Base-by-base conservation (phyloP, 352 stramenopile species). In the Phytophthora capsici region DNA sequence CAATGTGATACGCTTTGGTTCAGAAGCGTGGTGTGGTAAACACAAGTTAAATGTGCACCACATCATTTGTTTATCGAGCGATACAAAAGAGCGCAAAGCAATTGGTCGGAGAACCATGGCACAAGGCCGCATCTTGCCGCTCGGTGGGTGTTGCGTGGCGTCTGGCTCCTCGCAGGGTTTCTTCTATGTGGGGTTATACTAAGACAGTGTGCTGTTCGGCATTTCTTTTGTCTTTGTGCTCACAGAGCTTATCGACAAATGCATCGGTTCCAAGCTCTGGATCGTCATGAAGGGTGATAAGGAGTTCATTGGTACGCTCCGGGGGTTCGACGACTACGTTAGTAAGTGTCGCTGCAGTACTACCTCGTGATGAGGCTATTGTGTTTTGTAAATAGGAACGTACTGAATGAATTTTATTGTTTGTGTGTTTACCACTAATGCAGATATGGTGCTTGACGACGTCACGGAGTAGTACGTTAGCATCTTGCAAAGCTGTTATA, bases 221-320 rank as follows among this genome's bases (percentile, higher is more conserved):
- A 8, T 45, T 5, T 60, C 41, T n/a, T n/a, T n/a, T n/a, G n/a
- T 30, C 26, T 10, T 26, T 47, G 16, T 22, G 22, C 6, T 9
- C 16, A 28, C 55, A 96, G 98, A 99, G 84, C 81, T 99, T 26
- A 99, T 99, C 62, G 98, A 99, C 84, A 99, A 99, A 75, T 99
- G 97, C 75, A 99, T 99, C 63, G 98, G 97, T 47, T 98, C 94
- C 14, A 89, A 93, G 55, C 93, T 99, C 47, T 99, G 97, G 97
- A 98, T 99, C 69, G 95, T 99, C 69, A 99, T 99, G 96, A 98
- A 99, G 75, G 97, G 96, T 40, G 90, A 98, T 74, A 98, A 98
- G 73, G 96, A 99, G 72, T 92, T 99, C 63, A 68, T 98, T 22
- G 96, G 96, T 32, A 99, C 95, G 25, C 82, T 99, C 20, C 80